Conservation (phyloP, 2,329 filamentous ascomycete genomes). For the Botrytis cinerea region DNA sequence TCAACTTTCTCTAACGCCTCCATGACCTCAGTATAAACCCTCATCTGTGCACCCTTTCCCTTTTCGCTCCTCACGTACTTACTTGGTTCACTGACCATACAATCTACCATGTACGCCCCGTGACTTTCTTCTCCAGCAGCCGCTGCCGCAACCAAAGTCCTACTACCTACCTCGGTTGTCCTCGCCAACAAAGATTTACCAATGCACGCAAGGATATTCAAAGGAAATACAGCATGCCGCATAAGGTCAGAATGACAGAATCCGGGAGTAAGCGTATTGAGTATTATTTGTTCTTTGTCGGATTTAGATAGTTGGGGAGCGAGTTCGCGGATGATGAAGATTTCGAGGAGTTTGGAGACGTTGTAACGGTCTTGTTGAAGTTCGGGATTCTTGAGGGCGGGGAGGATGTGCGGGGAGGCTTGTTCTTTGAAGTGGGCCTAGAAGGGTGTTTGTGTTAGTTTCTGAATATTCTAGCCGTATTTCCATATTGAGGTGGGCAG, state of each 20-base stretch:
- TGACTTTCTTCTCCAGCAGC: slow-evolving; percentile 39
- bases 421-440: slow-evolving; percentile 38
- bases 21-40: slow-evolving; percentile 48
- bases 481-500: background rate
- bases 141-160: slow-evolving; percentile 41
- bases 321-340: slow-evolving; percentile 40
- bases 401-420: slow-evolving; percentile 30
- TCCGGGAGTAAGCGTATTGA: slow-evolving; percentile 43
- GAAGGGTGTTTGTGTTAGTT: background rate
- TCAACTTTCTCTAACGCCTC: slow-evolving; percentile 48
- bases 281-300: slow-evolving; percentile 37
- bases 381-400: slow-evolving; percentile 30
- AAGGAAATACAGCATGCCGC: slow-evolving; percentile 37
- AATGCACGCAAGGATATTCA: slow-evolving; percentile 34
- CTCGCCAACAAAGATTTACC: slow-evolving; percentile 37
- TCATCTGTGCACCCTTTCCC: slow-evolving; percentile 43
- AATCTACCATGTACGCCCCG: slow-evolving; percentile 39
- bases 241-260: slow-evolving; percentile 42
- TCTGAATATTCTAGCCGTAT: too few relatives aligned
- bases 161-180: slow-evolving; percentile 42
- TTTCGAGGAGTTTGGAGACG: slow-evolving; percentile 43
- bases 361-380: slow-evolving; percentile 41
- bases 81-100: slow-evolving; percentile 38
- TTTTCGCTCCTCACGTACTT: slow-evolving; percentile 44
- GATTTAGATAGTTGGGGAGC: slow-evolving; percentile 35